A percentile compares a stretch with the other conserved stretches of the same genome.
Evolutionary conservation across 1,139 yeast species (phyloP).

Genomic region (Barnettozyma hawaiiensis): DNA sequence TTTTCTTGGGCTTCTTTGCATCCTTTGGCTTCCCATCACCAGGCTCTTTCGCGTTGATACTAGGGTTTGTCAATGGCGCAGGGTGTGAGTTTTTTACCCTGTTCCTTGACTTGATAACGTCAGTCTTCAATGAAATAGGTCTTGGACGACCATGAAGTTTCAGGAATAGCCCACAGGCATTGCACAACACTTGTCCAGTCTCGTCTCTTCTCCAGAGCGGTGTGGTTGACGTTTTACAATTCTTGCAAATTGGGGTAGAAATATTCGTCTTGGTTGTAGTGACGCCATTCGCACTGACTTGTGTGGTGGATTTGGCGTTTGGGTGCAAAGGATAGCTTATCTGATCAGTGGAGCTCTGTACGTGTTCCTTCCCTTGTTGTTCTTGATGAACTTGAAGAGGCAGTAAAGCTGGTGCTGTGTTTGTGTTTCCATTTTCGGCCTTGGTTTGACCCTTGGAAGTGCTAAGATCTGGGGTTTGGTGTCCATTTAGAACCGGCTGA

Average conservation of each 20-base stretch:
- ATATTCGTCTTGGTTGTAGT: conserved; percentile 41
- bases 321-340: conserved; percentile 20
- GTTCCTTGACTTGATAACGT: conserved; percentile 85
- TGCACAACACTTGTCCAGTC: conserved; percentile 86
- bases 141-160: conserved; percentile 90
- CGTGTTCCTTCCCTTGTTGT: conserved; percentile 1
- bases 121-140: conserved; percentile 86
- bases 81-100: conserved; percentile 37
- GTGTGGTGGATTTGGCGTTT: conserved; percentile 43
- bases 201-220: conserved; percentile 96
- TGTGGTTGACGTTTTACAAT: conserved; percentile 87
- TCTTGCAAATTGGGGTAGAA: conserved; percentile 72
- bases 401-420: not conserved
- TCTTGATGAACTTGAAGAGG: conserved; percentile 3
- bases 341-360: not conserved
- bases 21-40: conserved; percentile 22
- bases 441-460: not conserved
- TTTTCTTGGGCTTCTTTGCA: conserved; percentile 13
- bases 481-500: not conserved
- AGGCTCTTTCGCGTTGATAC: conserved; percentile 12
- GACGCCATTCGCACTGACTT: conserved; percentile 32
- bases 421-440: not conserved
- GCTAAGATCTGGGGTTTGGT: not conserved
- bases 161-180: conserved; percentile 90
- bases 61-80: conserved; percentile 5